Conservation (phyloP, 2,329 filamentous ascomycete genomes). For the Metarhizium rileyi region DNA sequence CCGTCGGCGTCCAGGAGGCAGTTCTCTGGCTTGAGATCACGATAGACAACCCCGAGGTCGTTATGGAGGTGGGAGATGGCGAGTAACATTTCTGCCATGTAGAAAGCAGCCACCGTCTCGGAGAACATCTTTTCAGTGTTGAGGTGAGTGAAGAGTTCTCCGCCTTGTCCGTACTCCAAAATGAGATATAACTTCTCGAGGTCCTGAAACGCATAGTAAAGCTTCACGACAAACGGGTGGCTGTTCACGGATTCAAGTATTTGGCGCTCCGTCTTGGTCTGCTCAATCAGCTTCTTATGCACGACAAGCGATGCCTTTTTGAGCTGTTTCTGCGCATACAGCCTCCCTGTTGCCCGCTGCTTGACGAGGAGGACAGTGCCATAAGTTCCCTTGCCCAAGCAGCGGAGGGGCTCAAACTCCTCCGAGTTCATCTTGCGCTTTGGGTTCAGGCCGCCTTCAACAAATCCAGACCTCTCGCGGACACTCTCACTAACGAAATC, state of each 20-base stretch:
- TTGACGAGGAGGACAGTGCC: conserved; percentile 92
- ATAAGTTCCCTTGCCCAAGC: conserved; percentile 91
- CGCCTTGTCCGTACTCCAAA: conserved; percentile 92
- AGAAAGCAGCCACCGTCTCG: conserved; percentile 83
- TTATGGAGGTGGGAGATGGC: conserved; percentile 89
- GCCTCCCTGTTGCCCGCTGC: conserved; percentile 73
- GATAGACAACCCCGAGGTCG: conserved; percentile 88
- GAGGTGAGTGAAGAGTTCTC: conserved; percentile 93
- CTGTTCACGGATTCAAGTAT: conserved; percentile 94
- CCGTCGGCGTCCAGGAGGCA: conserved; percentile 86
- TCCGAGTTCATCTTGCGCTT: conserved; percentile 79
- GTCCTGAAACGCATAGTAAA: conserved; percentile 98
- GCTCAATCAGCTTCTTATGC: conserved; percentile 90
- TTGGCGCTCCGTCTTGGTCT: conserved; percentile 92
- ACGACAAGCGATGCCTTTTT: conserved; percentile 93
- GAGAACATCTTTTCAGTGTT: conserved; percentile 91
- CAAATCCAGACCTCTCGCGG: conserved; percentile 31
- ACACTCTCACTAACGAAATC: conserved; percentile 71
- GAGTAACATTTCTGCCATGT: conserved; percentile 97
- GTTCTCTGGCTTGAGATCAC: conserved; percentile 96
- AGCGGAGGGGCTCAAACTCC: conserved; percentile 85
- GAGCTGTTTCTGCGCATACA: conserved; percentile 98
- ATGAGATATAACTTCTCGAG: conserved; percentile 96
- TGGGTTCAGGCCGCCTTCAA: conserved; percentile 44
- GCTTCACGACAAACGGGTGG: conserved; percentile 94